Base-by-base conservation (phyloP, 805 yeast species). In the Nakazawaea holstii region DNA sequence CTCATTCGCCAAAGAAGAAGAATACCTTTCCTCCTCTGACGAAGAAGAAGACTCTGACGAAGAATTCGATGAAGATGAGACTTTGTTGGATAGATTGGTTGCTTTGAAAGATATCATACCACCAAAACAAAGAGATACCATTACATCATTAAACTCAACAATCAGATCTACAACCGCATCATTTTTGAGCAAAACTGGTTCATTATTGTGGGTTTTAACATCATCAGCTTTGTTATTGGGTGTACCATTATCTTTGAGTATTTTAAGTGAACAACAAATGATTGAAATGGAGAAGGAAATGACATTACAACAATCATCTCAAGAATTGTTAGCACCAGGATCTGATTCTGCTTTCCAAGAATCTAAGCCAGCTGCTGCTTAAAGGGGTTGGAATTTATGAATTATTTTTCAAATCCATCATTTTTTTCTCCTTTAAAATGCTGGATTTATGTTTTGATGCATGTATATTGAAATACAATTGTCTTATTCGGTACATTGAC, bases 51-150 rank as follows among this genome's bases (percentile, higher is more conserved):
- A 80, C 36, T 69, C 76, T 28, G 87, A 82, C 49, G 88, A 82
- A 52, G 95, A 87, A 56, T 87, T 79, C 55, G 88, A 87, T 63
- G 87, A 82, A 60, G 80, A 83, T 61, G 99, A 94, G 74, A 83
- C 96, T 30, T 55, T 94, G 14, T 68, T 74, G 51, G 98, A 94
- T 59, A 86, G 99, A 78, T 66, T 94, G 53, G 79, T 80, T 53
- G 99, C 99, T 43, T 78, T 94, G 59, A 89, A 84, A 68, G 97
- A 94, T 64, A 87, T 92, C 46, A 73, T 94, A 44, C 88, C 97
- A 41, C 97, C 97, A 57, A 77, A 77, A 56, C 90, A 87, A 66
- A 85, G 98, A 72, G 65, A 26, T 52, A 58, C 33, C 41, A 69
- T 26, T 58, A 63, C 51, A 51, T 60, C 35, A 41, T 66, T 27